Evolutionary conservation across 2,329 filamentous ascomycete genomes (phyloP).

Genomic region (Didymella pinodella): DNA sequence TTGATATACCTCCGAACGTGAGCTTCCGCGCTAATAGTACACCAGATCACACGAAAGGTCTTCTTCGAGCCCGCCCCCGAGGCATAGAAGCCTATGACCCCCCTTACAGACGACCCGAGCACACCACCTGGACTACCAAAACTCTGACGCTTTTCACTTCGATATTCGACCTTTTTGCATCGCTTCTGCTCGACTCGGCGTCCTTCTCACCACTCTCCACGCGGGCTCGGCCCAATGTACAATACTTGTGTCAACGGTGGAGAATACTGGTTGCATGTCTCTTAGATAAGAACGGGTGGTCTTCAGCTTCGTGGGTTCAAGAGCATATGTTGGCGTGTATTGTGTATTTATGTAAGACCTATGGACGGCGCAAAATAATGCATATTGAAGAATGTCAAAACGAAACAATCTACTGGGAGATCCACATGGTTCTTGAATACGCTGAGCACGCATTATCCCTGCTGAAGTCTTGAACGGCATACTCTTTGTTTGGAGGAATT

Average conservation of each 20-base stretch:
- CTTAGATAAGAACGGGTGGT: constrained; percentile 18
- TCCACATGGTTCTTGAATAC: too few relatives aligned
- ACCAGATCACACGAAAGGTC: constrained; percentile 38
- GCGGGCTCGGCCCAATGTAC: constrained; percentile 27
- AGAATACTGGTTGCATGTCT: constrained; percentile 9
- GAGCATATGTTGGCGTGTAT: constrained; percentile 15
- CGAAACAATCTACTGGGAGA: background rate
- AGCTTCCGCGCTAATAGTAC: constrained; percentile 8
- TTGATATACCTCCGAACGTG: background rate
- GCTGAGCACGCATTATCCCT: too few relatives aligned
- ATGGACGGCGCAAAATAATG: constrained; percentile 21
- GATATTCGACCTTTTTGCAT: constrained; percentile 25
- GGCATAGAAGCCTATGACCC: constrained; percentile 2
- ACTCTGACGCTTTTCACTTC: constrained; percentile 13
- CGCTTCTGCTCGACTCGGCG: constrained; percentile 25
- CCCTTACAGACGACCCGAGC: background rate
- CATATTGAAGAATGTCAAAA: constrained; percentile 20
- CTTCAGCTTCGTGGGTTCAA: constrained; percentile 6
- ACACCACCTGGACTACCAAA: constrained; percentile 2
- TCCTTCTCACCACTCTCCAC: constrained; percentile 29
- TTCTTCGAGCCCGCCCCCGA: constrained; percentile 36
- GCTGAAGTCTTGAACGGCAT: too few relatives aligned
- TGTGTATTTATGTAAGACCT: constrained; percentile 23
- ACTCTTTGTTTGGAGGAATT: too few relatives aligned
- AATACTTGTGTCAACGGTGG: constrained; percentile 28